phyloP scores from a whole-genome alignment of 2,329 filamentous ascomycete species.

The Xylaria sp. region DNA sequence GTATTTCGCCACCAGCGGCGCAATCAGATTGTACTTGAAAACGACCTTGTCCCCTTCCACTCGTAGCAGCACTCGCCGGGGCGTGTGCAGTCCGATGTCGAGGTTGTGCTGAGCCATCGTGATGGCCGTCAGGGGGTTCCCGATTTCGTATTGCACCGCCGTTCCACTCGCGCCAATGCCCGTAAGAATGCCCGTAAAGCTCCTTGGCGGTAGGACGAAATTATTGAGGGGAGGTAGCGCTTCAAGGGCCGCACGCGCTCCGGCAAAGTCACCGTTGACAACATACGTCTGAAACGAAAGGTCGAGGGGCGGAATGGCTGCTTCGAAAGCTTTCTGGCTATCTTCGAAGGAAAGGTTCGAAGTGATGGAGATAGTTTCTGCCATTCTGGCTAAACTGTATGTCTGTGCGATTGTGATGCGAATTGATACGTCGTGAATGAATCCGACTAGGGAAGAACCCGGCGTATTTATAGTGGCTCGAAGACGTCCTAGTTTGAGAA shows the following conservation, averaged over 20 bases:
- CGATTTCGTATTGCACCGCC: conserved; percentile 16
- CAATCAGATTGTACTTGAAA: conserved; percentile 8
- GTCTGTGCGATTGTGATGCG: not conserved
- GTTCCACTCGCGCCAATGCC: conserved; percentile 6
- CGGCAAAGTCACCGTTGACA: not conserved
- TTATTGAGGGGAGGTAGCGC: conserved; percentile 21
- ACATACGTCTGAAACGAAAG: not conserved
- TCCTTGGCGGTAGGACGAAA: conserved; percentile 12
- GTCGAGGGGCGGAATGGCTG: not conserved
- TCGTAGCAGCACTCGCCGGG: conserved; percentile 12
- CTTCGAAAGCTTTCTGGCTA: conserved; percentile 1
- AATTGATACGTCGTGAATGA: not conserved
- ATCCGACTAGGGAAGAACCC: not conserved
- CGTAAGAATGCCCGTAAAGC: conserved; percentile 13
- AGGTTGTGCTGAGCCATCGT: conserved; percentile 4
- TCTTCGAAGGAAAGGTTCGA: not conserved
- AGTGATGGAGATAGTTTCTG: not conserved
- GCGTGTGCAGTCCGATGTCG: conserved; percentile 10
- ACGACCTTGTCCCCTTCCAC: conserved; percentile 5
- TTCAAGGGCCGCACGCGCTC: conserved; percentile 8
- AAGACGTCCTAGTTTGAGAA: not conserved
- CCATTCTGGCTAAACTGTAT: not conserved
- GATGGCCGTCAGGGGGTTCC: conserved; percentile 19
- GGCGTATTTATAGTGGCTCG: not conserved
- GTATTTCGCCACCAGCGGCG: conserved; percentile 8